Base-by-base conservation (phyloP, 768 basidiomycete genomes). In the Astraeus odoratus region DNA sequence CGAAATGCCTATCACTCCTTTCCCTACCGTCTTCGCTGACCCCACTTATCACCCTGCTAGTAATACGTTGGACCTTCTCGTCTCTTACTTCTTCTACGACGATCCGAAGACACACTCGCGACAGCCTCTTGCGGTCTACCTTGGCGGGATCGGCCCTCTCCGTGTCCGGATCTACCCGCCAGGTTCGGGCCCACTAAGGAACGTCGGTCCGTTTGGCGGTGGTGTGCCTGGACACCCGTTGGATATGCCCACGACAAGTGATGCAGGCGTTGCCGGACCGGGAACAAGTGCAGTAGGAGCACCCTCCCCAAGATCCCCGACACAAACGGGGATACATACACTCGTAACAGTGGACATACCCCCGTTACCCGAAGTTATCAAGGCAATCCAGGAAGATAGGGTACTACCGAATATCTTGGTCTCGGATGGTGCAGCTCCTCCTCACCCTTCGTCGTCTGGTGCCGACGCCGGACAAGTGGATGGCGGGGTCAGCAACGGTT, bases 301-400 rank as follows among this genome's bases (percentile, higher is more conserved):
- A 20, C 52, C 62, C 2, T 50, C 68, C 3, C 69, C 75, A 34
- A 73, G 83, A 40, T 86, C 75, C 53, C 66, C 79, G 43, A 62
- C 74, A 6, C 60, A 71, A 6, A 67, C 71, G 2, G 71, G 81
- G 8, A 49, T 86, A 51, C 89, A 92, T 60, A 86, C 84, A 3
- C 80, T 90, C 39, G 83, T 93, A 41, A 77, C 86, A 22, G 87
- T 94, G 40, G 86, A 93, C 49, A 77, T 95, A 76, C 92, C 92
- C 18, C 72, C 80, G 5, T 61, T 91, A 36, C 62, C 67, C 6
- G 86, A 89, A 43, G 80, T 94, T 35, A 73, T 92, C 55, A 81
- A 83, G 53, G 81, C 86, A 8, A 71, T 93, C 15, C 79, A 87
- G 53, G 84, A 88, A 44, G 84, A 87, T 55, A 71, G 73, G 7